phyloP scores from a whole-genome alignment of 169 alveolate genomes.

The Eimeria falciformis region DNA sequence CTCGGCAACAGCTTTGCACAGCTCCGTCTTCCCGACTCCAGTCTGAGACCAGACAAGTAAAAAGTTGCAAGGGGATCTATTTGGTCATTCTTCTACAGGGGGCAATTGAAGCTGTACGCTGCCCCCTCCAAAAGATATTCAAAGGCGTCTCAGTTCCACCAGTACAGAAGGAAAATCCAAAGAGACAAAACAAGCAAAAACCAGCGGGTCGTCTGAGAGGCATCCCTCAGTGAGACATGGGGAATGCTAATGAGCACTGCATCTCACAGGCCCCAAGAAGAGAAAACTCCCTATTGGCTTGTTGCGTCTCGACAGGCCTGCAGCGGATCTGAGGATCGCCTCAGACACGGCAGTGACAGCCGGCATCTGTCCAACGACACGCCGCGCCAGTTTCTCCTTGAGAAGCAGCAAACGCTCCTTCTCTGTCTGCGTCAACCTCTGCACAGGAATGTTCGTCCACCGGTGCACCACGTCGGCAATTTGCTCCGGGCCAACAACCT shows the following conservation, averaged over 20 bases:
- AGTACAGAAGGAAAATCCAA: not conserved
- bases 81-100: no score
- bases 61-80: no score
- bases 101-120: no score
- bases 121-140: no score
- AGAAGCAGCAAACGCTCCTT: conserved; percentile 77
- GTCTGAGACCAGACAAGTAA: no score
- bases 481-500: conserved; percentile 89
- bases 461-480: conserved; percentile 87
- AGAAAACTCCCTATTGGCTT: conserved; percentile 89
- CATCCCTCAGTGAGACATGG: no score
- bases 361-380: conserved; percentile 72
- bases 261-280: conserved; percentile 91
- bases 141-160: no score
- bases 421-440: conserved; percentile 89
- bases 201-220: no score
- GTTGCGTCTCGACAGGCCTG: conserved; percentile 89
- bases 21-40: conserved; percentile 94
- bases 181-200: not conserved
- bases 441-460: conserved; percentile 93
- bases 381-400: conserved; percentile 75
- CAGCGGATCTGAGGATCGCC: conserved; percentile 89
- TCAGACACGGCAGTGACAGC: conserved; percentile 57
- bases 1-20: conserved; percentile 93
- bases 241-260: not conserved